Conservation (phyloP, 78 protist species). For the Dictyostelium discoideum region dicty_2.7 NC_007089.4:5416501-5417000, state of each 20-base stretch:
- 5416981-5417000: slow-evolving; percentile 4
- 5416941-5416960: slow-evolving; percentile 35
- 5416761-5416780: background rate
- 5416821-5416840: background rate
- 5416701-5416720: background rate
- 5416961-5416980: slow-evolving; percentile 25
- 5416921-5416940: background rate
- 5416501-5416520: background rate
- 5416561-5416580: background rate
- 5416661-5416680: background rate
- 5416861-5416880: background rate
- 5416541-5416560: slow-evolving; percentile 47
- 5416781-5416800: slow-evolving; percentile 26
- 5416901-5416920: background rate
- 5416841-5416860: background rate
- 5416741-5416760: background rate
- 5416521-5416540: background rate
- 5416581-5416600: background rate
- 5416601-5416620: background rate
- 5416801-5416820: background rate
- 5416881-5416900: background rate
- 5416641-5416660: background rate
- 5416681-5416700: background rate
- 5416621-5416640: slow-evolving; percentile 34
- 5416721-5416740: slow-evolving; percentile 27